A percentile compares a stretch with the other conserved stretches of the same genome.
Evolutionary conservation across 2,329 filamentous ascomycete genomes (phyloP).

Genomic region (Ascochyta fabae): DNA sequence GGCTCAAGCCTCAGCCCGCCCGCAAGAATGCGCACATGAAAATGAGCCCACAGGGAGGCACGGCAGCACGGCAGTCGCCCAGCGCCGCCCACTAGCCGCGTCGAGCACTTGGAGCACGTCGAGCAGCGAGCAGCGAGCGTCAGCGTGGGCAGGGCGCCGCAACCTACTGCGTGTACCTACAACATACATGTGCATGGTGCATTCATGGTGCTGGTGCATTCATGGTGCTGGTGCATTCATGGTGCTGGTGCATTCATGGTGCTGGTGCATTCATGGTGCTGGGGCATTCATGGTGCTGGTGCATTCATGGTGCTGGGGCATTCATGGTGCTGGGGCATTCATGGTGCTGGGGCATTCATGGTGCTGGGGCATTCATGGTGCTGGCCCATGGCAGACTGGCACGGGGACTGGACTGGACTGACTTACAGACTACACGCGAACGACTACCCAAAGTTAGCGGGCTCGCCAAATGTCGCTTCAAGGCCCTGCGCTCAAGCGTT

Average conservation of each 20-base stretch:
- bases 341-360: no score
- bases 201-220: no score
- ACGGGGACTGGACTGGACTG: not conserved
- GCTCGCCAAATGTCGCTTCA: conserved; percentile 24
- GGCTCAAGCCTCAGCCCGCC: not conserved
- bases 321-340: no score
- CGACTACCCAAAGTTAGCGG: not conserved
- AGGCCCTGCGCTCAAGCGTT: conserved; percentile 3
- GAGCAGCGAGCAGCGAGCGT: no score
- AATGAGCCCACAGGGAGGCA: no score
- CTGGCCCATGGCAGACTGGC: conserved; percentile 2
- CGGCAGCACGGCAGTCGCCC: not conserved
- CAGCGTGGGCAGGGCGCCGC: conserved; percentile 27
- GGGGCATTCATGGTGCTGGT: no score
- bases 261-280: no score
- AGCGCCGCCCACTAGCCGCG: conserved; percentile 23
- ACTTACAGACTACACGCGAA: not conserved
- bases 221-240: no score
- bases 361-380: no score
- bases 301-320: no score
- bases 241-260: no score
- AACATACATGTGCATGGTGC: not conserved
- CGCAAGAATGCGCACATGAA: conserved; percentile 21
- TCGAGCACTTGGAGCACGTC: conserved; percentile 25
- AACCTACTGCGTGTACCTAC: not conserved